These are phyloP conservation scores for Tricholoma sp. DNA, from an alignment of 768 basidiomycete species.

Conservation along the genomic window DNA sequence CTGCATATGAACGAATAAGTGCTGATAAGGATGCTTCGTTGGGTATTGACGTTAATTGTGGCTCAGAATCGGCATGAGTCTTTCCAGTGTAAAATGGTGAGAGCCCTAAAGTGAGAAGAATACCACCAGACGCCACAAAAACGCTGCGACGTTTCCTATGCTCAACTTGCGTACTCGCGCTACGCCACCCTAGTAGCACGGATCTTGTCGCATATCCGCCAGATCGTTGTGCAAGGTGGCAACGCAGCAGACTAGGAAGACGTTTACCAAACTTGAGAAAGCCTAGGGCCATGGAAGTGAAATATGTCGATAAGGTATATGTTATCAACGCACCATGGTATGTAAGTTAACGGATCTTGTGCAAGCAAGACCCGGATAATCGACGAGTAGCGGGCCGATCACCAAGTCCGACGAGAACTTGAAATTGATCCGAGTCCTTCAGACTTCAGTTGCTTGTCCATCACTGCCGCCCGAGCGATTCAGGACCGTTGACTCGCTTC, in stretches of 20 bases:
- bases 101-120: slow-evolving; percentile 12
- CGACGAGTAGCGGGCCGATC: neutral
- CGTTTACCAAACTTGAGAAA: neutral
- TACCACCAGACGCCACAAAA: slow-evolving; percentile 7
- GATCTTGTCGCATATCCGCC: neutral
- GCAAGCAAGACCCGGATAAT: too few species aligned
- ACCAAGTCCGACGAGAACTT: too few species aligned
- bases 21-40: slow-evolving; percentile 24
- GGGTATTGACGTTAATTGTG: slow-evolving; percentile 6
- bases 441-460: too few species aligned
- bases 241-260: neutral
- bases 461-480: too few species aligned
- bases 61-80: slow-evolving; percentile 11
- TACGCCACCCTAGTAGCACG: slow-evolving; percentile 7
- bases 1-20: slow-evolving; percentile 70
- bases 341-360: neutral
- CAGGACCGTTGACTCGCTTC: too few species aligned
- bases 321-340: neutral
- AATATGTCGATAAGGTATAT: neutral
- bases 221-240: slow-evolving; percentile 1
- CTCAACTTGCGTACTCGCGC: slow-evolving; percentile 4
- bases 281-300: neutral
- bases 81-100: slow-evolving; percentile 7
- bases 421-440: too few species aligned
- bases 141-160: slow-evolving; percentile 2